Conservation (phyloP, 306 rosid genomes). For the Hippophae rhamnoides region DNA sequence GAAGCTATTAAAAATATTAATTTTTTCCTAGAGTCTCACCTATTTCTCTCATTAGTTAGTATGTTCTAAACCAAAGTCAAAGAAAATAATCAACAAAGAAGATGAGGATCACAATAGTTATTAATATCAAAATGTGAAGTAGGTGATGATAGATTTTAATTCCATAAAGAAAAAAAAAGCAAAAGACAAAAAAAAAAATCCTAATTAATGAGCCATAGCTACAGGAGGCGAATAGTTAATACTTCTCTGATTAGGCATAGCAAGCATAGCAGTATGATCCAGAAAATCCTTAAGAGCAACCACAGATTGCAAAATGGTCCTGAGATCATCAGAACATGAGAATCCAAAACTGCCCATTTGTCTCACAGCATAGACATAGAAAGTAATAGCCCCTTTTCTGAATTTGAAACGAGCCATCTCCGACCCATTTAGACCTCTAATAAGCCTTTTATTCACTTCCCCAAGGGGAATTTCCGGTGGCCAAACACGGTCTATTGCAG, state of each 20-base stretch:
- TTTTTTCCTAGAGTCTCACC: too few species aligned
- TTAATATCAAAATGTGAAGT: too few species aligned
- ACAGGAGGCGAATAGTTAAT: conserved; percentile 49
- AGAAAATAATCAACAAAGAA: too few species aligned
- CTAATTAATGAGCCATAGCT: conserved; percentile 77
- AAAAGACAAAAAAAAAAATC: background rate
- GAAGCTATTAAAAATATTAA: too few species aligned
- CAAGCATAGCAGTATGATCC: conserved; percentile 94
- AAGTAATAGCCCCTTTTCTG: conserved; percentile 31
- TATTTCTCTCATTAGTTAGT: too few species aligned
- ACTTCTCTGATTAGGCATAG: conserved; percentile 81
- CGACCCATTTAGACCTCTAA: background rate
- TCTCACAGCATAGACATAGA: conserved; percentile 84
- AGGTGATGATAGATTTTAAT: too few species aligned
- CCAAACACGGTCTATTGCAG: background rate
- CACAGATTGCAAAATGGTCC: conserved; percentile 61
- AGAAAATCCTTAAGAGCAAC: conserved; percentile 84
- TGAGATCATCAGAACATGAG: conserved; percentile 60
- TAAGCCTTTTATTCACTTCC: background rate
- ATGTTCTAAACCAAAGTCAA: too few species aligned
- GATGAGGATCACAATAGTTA: too few species aligned
- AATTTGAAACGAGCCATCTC: background rate
- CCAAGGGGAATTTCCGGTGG: background rate
- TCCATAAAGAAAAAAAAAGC: background rate
- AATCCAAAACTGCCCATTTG: conserved; percentile 52